Evolutionary conservation across 768 basidiomycete genomes (phyloP), one percentile per base, ranked within the genome.

Genomic region (Tubosaeta brunneosetosa): DNA sequence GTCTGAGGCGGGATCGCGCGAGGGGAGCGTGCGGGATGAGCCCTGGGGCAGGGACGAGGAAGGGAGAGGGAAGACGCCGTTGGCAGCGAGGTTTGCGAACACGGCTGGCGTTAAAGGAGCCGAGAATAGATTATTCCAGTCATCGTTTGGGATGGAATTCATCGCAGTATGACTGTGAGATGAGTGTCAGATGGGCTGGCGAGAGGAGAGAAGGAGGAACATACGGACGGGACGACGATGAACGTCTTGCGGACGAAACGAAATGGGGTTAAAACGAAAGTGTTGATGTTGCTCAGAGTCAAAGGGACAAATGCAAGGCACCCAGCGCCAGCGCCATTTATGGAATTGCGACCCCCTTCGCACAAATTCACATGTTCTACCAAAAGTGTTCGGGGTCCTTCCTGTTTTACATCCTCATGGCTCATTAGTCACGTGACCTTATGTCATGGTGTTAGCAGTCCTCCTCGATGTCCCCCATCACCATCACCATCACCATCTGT

Each of bases 91-190:
- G 33, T 79, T 77, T 37, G 82, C 78, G 60, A 85, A 86, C 32
- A 82, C 70, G 41, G 77, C 64, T 6, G 84, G 81, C 54, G 84
- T 77, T 46, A 87, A 72, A 2, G 87, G 81, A 4, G 78, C 65
- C n/a, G 85, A 73, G 66, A 85, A 86, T 17, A 86, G 48, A 57
- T 74, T 71, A 25, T 66, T 70, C 86, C 86, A 88, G 32, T 77
- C 75, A n/a, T 65, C 64, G 49, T 52, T 59, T 6, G 61, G 44
- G 45, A 66, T 22, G 9, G 66, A 11, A 1, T 66, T 67, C 63
- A 65, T 68, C 43, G 44, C n/a, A 40, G 58, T 38, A 49, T 4
- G 52, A 49, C 14, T 59, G 57, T 19, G 41, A 55, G 43, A 60
- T 59, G 61, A 63, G 42, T 40, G 36, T 3, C 29, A 29, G 29